These are phyloP conservation scores for Trypanosoma scelopori DNA, from an alignment of 208 protist species.

Conservation along the genomic window DNA sequence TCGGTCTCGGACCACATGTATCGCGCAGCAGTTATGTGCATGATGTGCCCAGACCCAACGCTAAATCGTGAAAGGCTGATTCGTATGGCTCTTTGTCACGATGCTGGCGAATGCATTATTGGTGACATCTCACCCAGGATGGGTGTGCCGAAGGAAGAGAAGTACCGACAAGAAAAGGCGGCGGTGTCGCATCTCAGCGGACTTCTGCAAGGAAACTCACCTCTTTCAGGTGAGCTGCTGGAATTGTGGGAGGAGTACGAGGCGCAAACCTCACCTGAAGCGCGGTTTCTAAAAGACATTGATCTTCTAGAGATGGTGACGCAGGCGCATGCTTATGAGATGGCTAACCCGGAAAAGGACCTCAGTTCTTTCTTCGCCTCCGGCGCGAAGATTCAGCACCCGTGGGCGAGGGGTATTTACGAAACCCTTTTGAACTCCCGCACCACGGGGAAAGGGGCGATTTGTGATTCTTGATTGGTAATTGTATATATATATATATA, in stretches of 20 bases:
- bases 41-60: conserved; percentile 84
- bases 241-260: conserved; percentile 89
- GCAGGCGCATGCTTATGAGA: conserved; percentile 89
- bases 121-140: conserved; percentile 88
- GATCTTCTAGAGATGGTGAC: conserved; percentile 92
- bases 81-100: conserved; percentile 90
- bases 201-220: conserved; percentile 34
- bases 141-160: conserved; percentile 81
- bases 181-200: conserved; percentile 56
- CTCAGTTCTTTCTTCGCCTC: conserved; percentile 77
- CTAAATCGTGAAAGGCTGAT: conserved; percentile 78
- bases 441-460: conserved; percentile 8
- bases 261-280: conserved; percentile 72
- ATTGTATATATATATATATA: too few relatives aligned
- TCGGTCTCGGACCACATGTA: conserved; percentile 93
- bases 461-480: background rate
- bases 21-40: conserved; percentile 88
- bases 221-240: conserved; percentile 52
- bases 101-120: conserved; percentile 85
- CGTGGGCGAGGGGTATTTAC: conserved; percentile 72
- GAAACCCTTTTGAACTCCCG: conserved; percentile 57
- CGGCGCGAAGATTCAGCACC: conserved; percentile 69
- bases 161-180: conserved; percentile 59
- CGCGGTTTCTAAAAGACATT: conserved; percentile 91
- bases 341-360: conserved; percentile 58